Conservation (phyloP, 2,329 filamentous ascomycete genomes). For the Fonsecaea pedrosoi region DNA sequence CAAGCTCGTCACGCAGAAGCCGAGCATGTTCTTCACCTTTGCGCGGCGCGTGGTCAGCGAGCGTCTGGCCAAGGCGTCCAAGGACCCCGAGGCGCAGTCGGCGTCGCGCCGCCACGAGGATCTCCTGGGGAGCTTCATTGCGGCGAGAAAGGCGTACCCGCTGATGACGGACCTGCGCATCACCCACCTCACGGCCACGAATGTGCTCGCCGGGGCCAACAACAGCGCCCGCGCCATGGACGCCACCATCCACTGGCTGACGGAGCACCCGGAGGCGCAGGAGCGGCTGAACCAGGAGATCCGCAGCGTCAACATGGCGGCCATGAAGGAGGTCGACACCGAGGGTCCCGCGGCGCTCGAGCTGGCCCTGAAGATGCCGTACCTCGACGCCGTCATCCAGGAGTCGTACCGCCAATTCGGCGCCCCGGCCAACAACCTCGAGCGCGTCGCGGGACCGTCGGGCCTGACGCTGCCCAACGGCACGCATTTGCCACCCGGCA, state of each 20-base stretch:
- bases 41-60: constrained; percentile 14
- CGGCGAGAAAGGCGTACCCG: constrained; percentile 8
- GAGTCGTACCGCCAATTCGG: constrained; percentile 22
- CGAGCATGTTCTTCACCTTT: constrained; percentile 23
- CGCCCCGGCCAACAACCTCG: constrained; percentile 20
- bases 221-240: constrained; percentile 22
- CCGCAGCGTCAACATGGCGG: constrained; percentile 19
- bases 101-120: constrained; percentile 9
- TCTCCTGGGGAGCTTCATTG: constrained; percentile 20
- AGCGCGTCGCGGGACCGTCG: not conserved
- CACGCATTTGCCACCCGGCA: constrained; percentile 4
- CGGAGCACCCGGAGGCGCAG: constrained; percentile 14
- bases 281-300: constrained; percentile 17
- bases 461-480: constrained; percentile 17
- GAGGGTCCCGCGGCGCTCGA: constrained; percentile 20
- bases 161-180: constrained; percentile 16
- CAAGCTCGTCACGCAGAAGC: constrained; percentile 13
- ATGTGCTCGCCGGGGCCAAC: constrained; percentile 13
- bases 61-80: constrained; percentile 4
- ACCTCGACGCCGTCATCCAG: constrained; percentile 20
- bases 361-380: constrained; percentile 18
- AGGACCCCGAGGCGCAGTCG: constrained; percentile 15
- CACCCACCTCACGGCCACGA: constrained; percentile 20
- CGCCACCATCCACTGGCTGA: constrained; percentile 19
- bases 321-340: constrained; percentile 16